phyloP scores from a whole-genome alignment of 106 monocot genomes.

The Dendrobium nobile region DNA sequence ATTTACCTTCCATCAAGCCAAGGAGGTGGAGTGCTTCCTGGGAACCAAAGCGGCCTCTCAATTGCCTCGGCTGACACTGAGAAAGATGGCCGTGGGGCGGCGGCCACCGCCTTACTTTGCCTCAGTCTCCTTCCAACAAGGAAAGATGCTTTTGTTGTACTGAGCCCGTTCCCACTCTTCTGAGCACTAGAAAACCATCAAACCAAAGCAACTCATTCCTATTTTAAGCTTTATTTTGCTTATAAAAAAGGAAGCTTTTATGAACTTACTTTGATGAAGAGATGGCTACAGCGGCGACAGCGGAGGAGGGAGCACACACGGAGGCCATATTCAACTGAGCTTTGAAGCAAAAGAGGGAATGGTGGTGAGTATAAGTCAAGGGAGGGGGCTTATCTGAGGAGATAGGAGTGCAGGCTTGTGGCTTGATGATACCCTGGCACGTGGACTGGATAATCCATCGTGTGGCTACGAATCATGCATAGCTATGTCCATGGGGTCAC shows the following conservation, averaged over 20 bases:
- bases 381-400: conserved; percentile 45
- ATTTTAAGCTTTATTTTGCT: not conserved
- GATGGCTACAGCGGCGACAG: conserved; percentile 44
- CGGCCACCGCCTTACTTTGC: conserved; percentile 13
- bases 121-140: conserved; percentile 50
- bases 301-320: conserved; percentile 57
- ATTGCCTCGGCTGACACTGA: conserved; percentile 39
- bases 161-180: conserved; percentile 31
- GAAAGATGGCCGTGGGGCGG: conserved; percentile 18
- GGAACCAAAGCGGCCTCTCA: conserved; percentile 96
- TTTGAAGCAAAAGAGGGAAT: not conserved
- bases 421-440: conserved; percentile 13
- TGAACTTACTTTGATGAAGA: not conserved
- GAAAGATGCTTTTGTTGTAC: conserved; percentile 45
- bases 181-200: conserved; percentile 20
- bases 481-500: too few species aligned
- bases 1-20: conserved; percentile 93
- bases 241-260: too few species aligned
- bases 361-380: not conserved
- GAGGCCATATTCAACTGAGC: conserved; percentile 40
- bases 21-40: conserved; percentile 89
- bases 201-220: not conserved
- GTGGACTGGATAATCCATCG: conserved; percentile 38
- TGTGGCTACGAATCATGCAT: too few species aligned
- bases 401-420: conserved; percentile 27